Conservation (phyloP, 2,329 filamentous ascomycete genomes). For the Curvularia lunata region DNA sequence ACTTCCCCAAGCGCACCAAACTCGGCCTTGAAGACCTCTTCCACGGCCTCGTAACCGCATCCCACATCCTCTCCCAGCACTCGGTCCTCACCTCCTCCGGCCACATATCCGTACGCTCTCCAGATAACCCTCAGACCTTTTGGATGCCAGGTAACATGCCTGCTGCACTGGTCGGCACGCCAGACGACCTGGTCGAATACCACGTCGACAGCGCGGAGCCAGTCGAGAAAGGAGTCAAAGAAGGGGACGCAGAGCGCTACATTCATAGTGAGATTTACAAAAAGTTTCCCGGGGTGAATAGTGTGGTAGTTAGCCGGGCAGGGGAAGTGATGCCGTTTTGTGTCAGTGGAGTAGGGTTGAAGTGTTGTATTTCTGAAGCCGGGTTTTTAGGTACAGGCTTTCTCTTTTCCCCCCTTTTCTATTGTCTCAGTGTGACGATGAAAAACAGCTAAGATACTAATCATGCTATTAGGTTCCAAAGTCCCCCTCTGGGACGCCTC, state of each 20-base stretch:
- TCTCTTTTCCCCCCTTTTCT: background rate
- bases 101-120: slow-evolving; percentile 61
- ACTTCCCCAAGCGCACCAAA: slow-evolving; percentile 49
- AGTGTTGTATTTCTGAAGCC: slow-evolving; percentile 51
- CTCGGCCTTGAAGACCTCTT: slow-evolving; percentile 48
- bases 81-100: slow-evolving; percentile 62
- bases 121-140: slow-evolving; percentile 54
- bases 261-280: slow-evolving; percentile 57
- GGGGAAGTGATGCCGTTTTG: slow-evolving; percentile 53
- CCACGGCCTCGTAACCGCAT: slow-evolving; percentile 53
- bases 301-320: slow-evolving; percentile 54
- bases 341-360: slow-evolving; percentile 50
- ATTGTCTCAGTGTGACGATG: background rate
- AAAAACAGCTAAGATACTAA: no score
- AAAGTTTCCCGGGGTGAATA: slow-evolving; percentile 52
- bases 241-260: slow-evolving; percentile 52
- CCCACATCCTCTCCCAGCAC: slow-evolving; percentile 61
- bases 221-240: slow-evolving; percentile 44
- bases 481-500: slow-evolving; percentile 48
- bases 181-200: slow-evolving; percentile 55
- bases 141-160: slow-evolving; percentile 55
- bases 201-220: slow-evolving; percentile 50
- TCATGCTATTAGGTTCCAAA: slow-evolving; percentile 44
- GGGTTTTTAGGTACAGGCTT: slow-evolving; percentile 49
- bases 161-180: slow-evolving; percentile 52